Conservation (phyloP, 1,284 basidiomycete species). For the Mycena sp. region DNA sequence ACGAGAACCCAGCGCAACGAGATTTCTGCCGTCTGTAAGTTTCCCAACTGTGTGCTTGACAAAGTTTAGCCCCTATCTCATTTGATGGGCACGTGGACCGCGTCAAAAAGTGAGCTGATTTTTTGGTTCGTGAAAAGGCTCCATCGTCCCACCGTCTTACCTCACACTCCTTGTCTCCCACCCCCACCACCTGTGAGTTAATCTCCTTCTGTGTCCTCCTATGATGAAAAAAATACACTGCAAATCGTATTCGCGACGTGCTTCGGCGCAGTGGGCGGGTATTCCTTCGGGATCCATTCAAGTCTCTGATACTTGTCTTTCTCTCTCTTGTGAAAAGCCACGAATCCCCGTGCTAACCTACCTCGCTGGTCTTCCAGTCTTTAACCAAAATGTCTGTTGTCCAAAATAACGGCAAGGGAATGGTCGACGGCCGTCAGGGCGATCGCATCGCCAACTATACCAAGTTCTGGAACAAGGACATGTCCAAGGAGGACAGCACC, state of each 20-base stretch:
- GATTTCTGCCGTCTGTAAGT: too few species aligned
- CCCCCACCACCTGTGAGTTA: constrained; percentile 34
- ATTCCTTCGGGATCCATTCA: constrained; percentile 80
- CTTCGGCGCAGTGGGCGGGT: constrained; percentile 59
- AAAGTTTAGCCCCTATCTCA: too few species aligned
- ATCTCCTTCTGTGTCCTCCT: constrained; percentile 8
- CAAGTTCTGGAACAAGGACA: constrained; percentile 94
- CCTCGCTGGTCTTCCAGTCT: constrained; percentile 44
- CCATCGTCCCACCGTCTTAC: constrained; percentile 18
- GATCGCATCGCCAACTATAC: constrained; percentile 92
- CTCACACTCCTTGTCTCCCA: not conserved
- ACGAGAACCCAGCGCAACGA: too few species aligned
- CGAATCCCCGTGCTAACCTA: constrained; percentile 91
- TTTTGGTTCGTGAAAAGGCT: not conserved
- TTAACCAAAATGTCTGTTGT: constrained; percentile 26
- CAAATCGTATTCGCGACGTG: constrained; percentile 61
- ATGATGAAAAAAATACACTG: constrained; percentile 62
- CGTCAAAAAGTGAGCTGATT: not conserved
- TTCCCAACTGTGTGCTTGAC: too few species aligned
- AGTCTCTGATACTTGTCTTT: constrained; percentile 65
- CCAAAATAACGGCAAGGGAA: constrained; percentile 17
- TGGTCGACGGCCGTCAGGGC: constrained; percentile 79
- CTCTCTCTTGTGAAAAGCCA: constrained; percentile 68
- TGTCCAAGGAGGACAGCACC: constrained; percentile 72
- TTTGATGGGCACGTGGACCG: too few species aligned